Evolutionary conservation across 257 asterid species (phyloP), one percentile per base, ranked within the genome.

Genomic region (Primulina huaijiensis): DNA sequence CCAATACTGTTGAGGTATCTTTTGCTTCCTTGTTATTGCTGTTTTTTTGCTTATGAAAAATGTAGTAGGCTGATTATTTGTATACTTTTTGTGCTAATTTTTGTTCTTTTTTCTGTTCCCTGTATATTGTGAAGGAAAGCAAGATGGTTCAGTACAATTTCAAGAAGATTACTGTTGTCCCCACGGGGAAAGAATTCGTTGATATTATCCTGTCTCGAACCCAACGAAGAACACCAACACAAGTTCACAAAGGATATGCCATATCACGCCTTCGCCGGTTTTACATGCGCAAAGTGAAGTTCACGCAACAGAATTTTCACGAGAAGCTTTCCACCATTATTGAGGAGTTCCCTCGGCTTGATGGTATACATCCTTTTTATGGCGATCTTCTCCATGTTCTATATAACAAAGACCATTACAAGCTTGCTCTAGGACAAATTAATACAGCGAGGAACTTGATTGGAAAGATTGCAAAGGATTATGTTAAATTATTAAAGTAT

Each of bases 241-340:
- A 87, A 64, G 99, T 94, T 23, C 99, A 94, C 85, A 94, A 91
- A 82, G 99, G 97, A 29, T 91, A 94, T 82, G 96, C 99, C 60
- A 94, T 91, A 64, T 65, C 96, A 2, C 92, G 97, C 7, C 96
- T 94, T 10, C 87, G 92, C 59, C 92, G 86, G 86, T 91, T 94
- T 76, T 94, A 94, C 66, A 94, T 94, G 97, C 96, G 93, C 46
- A 94, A 89, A 74, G 99, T 91, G 78, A 94, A 91, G 78, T 94
- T 86, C 62, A 89, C 99, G 0, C 97, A 91, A 71, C 80, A 76
- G 60, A 94, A 94, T 70, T 94, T 86, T 75, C 88, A 91, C 43
- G 96, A 91, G 14, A 94, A 94, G 80, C 95, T 90, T 5, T 82
- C 97, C 8, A 84, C 97, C 61, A 91, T 90, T 52, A 85, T 94